Evolutionary conservation across 441 rosid genomes (phyloP).

Genomic region (Euphorbia celastroides): DNA sequence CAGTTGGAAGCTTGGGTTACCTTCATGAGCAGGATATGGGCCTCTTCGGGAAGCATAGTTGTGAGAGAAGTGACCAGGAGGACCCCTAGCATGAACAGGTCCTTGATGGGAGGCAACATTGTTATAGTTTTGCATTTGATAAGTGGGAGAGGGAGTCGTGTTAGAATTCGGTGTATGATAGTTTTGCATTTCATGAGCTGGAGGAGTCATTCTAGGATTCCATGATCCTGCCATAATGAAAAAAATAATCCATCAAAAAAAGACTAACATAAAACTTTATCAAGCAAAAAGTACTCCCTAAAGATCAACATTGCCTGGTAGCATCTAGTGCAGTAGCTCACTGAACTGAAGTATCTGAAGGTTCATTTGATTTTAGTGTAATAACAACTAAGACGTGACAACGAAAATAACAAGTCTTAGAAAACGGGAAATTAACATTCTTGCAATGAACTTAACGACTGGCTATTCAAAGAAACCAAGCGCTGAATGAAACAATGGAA

Average conservation of each 20-base stretch:
- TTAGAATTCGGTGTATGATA: conserved; percentile 20
- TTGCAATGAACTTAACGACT: background rate
- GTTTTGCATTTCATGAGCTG: conserved; percentile 23
- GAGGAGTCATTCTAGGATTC: conserved; percentile 22
- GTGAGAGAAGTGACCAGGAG: conserved; percentile 17
- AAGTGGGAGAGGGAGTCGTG: conserved; percentile 22
- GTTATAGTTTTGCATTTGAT: conserved; percentile 34
- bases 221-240: conserved; percentile 35
- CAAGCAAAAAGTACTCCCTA: background rate
- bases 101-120: conserved; percentile 33
- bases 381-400: background rate
- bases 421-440: background rate
- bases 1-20: conserved; percentile 27
- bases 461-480: background rate
- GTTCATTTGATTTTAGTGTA: background rate
- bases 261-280: background rate
- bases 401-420: background rate
- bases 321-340: background rate
- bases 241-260: conserved; percentile 5
- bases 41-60: conserved; percentile 7
- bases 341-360: background rate
- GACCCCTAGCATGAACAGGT: conserved; percentile 25
- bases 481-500: background rate
- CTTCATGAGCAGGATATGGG: conserved; percentile 19
- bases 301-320: background rate